Conservation (phyloP, 148 eudicot species). For the Silene latifolia region DNA sequence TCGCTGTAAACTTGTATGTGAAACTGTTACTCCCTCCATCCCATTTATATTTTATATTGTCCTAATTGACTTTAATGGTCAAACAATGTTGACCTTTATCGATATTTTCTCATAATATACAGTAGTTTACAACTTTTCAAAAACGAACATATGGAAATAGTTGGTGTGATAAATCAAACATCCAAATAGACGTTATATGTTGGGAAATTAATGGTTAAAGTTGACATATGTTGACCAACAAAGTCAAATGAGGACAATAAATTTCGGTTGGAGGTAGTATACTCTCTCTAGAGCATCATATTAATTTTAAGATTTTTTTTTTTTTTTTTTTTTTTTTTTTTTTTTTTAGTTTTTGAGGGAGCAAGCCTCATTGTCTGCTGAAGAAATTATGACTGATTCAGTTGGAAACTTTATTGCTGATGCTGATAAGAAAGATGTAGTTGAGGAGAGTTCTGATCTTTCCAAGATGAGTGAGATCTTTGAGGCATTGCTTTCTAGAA, state of each 20-base stretch:
- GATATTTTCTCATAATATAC: not conserved
- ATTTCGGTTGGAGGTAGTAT: not conserved
- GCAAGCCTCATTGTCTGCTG: slow-evolving; percentile 70
- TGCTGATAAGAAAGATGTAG: slow-evolving; percentile 40
- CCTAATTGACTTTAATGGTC: not conserved
- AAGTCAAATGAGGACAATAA: not conserved
- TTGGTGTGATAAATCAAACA: no score
- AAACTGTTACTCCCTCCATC: not conserved
- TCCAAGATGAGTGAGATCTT: slow-evolving; percentile 45
- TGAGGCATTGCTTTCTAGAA: slow-evolving; percentile 41
- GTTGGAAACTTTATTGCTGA: slow-evolving; percentile 48
- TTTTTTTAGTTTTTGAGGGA: slow-evolving; percentile 73
- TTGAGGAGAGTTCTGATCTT: slow-evolving; percentile 38
- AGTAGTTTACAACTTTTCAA: not conserved
- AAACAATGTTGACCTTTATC: not conserved
- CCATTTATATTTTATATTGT: not conserved
- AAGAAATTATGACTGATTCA: slow-evolving; percentile 64
- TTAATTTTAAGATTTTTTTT: slow-evolving; percentile 11
- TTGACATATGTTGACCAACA: not conserved
- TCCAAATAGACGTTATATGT: no score
- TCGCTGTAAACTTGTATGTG: not conserved
- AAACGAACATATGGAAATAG: not conserved
- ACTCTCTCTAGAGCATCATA: slow-evolving; percentile 8
- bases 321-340: slow-evolving; percentile 21
- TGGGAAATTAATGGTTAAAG: no score